phyloP scores from a whole-genome alignment of 1,139 yeast species.

The Saccharomyces hybrid region DNA sequence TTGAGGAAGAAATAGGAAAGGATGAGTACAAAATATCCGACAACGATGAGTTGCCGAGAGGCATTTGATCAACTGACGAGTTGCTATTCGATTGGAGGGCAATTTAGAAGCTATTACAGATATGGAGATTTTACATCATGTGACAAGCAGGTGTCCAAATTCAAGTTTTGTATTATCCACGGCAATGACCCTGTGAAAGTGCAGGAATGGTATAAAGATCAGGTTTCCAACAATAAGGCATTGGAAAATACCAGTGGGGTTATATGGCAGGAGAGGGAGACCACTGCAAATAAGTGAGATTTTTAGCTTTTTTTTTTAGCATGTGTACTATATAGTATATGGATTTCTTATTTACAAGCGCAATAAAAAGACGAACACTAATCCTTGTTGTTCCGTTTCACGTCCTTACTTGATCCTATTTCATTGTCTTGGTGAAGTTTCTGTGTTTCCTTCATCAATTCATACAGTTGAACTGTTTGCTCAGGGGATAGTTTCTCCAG shows the following conservation, averaged over 20 bases:
- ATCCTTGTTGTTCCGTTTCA: neutral
- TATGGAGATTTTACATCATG: slow-evolving; percentile 74
- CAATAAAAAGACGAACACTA: neutral
- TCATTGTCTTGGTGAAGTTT: slow-evolving; percentile 8
- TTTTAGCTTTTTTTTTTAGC: neutral
- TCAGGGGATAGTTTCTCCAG: slow-evolving; percentile 84
- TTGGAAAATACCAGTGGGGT: slow-evolving; percentile 71
- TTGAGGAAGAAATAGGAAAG: neutral
- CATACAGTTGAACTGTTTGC: slow-evolving; percentile 79
- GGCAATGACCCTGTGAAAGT: slow-evolving; percentile 45
- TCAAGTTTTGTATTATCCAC: slow-evolving; percentile 72
- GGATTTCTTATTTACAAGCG: neutral
- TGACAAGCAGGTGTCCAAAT: slow-evolving; percentile 58
- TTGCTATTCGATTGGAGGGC: slow-evolving; percentile 89
- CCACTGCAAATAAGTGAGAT: slow-evolving; percentile 6
- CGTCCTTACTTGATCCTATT: neutral
- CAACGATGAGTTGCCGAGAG: slow-evolving; percentile 61
- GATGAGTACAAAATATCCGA: slow-evolving; percentile 23
- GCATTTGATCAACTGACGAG: slow-evolving; percentile 81
- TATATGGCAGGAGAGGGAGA: slow-evolving; percentile 53
- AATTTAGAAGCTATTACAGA: slow-evolving; percentile 70
- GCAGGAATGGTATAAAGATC: slow-evolving; percentile 62
- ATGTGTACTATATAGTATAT: neutral
- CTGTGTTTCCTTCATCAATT: slow-evolving; percentile 57
- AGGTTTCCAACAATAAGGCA: slow-evolving; percentile 49